Evolutionary conservation across 2,329 filamentous ascomycete species (phyloP), one percentile per base, ranked within the genome.

Genomic region (Aplosporella prunicola): DNA sequence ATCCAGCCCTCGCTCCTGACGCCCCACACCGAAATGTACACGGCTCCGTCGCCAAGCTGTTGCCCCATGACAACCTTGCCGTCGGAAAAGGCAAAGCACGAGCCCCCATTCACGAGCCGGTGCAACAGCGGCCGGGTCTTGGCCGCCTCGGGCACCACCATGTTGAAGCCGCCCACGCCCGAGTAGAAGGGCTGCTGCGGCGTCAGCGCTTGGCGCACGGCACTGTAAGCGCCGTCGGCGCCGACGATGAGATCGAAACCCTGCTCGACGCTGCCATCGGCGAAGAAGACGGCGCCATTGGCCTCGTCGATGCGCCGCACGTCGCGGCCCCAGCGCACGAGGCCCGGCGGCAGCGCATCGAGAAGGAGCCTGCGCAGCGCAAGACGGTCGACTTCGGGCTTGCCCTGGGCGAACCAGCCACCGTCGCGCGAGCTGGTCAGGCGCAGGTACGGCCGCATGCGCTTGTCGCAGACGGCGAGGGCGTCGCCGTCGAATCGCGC

Each of bases 191-290:
- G 61, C 30, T 46, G 47, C 50, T 8, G 48, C 28, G 32, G 34
- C 5, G 48, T 52, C 1, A 64, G 41, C 2, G 56, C 29, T 17
- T 44, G 44, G 7, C 62, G 52, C 2, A 61, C 55, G 42, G 60
- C 62, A 33, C 53, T 58, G 54, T 57, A 67, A 5, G 61, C 61
- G 8, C 64, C 64, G 33, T 68, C 65, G 8, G 61, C 62, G 7
- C 65, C 64, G 16, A 68, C 57, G 17, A 67, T 49, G 9, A 68
- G 48, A 43, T 67, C 58, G 42, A 60, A 64, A 1, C 54, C 59
- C 5, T 47, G 35, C 20, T 52, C 43, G 17, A 42, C 30, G 9
- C 48, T 44, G 24, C 49, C 43, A 37, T 55, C 42, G 2, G 51
- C 50, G 45, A 63, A 61, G 9, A 42, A 38, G 10, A 55, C 30